Evolutionary conservation across 345 rosid species (phyloP).

Genomic region (Eutrema japonicum): DNA sequence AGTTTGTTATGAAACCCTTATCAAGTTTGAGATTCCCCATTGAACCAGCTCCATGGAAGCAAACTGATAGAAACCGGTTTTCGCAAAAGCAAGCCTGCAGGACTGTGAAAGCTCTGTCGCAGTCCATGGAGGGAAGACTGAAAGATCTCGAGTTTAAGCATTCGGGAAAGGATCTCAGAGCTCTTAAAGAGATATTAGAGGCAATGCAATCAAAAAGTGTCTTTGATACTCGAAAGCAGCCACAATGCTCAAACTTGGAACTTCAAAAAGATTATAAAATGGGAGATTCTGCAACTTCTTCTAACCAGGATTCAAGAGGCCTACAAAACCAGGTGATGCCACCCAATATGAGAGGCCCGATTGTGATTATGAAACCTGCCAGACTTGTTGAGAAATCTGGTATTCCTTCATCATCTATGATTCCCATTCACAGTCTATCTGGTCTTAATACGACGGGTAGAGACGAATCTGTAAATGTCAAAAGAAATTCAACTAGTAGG

Average conservation of each 20-base stretch:
- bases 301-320: constrained; percentile 27
- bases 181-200: constrained; percentile 80
- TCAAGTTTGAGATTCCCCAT: constrained; percentile 66
- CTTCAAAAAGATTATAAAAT: constrained; percentile 47
- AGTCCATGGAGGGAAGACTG: constrained; percentile 66
- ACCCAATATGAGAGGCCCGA: constrained; percentile 46
- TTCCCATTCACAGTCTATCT: constrained; percentile 58
- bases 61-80: constrained; percentile 54
- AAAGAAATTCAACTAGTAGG: constrained; percentile 43
- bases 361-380: constrained; percentile 95
- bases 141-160: constrained; percentile 72
- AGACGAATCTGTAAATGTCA: constrained; percentile 45
- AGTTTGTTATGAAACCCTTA: constrained; percentile 76
- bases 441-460: constrained; percentile 48
- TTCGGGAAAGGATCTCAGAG: constrained; percentile 76
- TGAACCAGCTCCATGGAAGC: constrained; percentile 95
- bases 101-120: constrained; percentile 48
- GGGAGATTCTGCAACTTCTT: constrained; percentile 23
- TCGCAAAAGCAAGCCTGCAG: constrained; percentile 54
- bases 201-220: constrained; percentile 74
- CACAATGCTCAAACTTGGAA: constrained; percentile 55
- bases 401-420: constrained; percentile 57
- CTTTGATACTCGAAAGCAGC: constrained; percentile 61
- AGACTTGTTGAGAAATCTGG: constrained; percentile 68
- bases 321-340: constrained; percentile 10